Conservation (phyloP, 1,284 basidiomycete species). For the Pterulicium gracile region DNA sequence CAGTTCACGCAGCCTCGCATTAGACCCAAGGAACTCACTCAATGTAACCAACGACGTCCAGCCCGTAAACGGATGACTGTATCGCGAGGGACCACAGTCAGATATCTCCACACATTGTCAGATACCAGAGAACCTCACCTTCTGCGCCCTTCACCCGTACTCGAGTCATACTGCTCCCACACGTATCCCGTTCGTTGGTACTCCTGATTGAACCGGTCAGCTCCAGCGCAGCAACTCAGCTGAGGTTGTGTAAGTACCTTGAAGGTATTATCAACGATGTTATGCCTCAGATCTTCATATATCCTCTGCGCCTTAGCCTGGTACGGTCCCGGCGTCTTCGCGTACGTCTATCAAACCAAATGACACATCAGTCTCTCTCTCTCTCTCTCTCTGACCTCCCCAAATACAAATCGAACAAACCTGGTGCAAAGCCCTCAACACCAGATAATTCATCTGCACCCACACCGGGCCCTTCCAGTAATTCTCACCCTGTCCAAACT, state of each 20-base stretch:
- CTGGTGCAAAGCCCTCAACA: conserved; percentile 67
- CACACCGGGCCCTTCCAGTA: conserved; percentile 97
- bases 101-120: conserved; percentile 6
- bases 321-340: conserved; percentile 68
- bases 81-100: conserved; percentile 9
- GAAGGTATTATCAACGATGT: conserved; percentile 79
- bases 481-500: conserved; percentile 86
- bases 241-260: conserved; percentile 37
- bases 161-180: conserved; percentile 92
- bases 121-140: conserved; percentile 38
- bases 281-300: conserved; percentile 70
- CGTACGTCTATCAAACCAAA: conserved; percentile 56
- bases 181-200: conserved; percentile 87
- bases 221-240: conserved; percentile 2
- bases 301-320: conserved; percentile 66
- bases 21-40: conserved; percentile 33
- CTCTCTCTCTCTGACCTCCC: conserved; percentile 10
- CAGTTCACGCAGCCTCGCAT: conserved; percentile 5
- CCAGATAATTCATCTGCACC: conserved; percentile 94
- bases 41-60: conserved; percentile 82
- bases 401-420: no score
- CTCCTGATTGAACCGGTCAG: conserved; percentile 43
- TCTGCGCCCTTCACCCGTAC: conserved; percentile 73
- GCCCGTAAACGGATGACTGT: conserved; percentile 85
- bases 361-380: background rate